Evolutionary conservation across 768 basidiomycete genomes (phyloP).

Genomic region (Mycena pura): DNA sequence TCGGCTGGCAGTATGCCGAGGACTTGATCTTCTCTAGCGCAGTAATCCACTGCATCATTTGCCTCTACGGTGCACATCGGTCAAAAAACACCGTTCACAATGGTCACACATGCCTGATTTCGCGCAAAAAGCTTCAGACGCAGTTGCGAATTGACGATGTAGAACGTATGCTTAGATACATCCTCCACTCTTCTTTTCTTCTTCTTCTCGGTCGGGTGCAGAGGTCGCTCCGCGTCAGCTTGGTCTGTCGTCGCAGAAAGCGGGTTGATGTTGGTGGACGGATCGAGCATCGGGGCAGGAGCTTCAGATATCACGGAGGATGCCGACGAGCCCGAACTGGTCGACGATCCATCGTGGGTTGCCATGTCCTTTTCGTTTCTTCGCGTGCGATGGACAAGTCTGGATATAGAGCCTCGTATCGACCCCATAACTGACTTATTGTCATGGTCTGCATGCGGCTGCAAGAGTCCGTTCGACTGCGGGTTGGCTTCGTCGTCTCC

Average conservation of each 20-base stretch:
- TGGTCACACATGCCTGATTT: conserved; percentile 67
- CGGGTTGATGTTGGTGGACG: conserved; percentile 77
- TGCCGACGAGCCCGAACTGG: conserved; percentile 43
- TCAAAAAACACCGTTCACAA: not conserved
- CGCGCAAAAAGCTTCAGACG: conserved; percentile 85
- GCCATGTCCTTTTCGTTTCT: conserved; percentile 25
- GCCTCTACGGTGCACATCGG: conserved; percentile 57
- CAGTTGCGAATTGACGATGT: conserved; percentile 90
- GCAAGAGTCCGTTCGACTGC: conserved; percentile 4
- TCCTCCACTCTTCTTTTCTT: conserved; percentile 58
- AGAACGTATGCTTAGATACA: conserved; percentile 94
- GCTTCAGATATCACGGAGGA: conserved; percentile 47
- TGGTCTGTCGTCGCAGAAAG: conserved; percentile 41
- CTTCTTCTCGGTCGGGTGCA: conserved; percentile 48
- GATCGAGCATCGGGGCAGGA: conserved; percentile 73
- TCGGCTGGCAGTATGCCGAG: conserved; percentile 78
- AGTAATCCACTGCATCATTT: conserved; percentile 98
- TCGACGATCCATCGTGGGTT: conserved; percentile 32
- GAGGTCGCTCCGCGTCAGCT: conserved; percentile 32
- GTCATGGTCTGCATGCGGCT: conserved; percentile 36
- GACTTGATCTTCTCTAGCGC: conserved; percentile 83
- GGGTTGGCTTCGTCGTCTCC: conserved; percentile 24
- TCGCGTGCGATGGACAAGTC: conserved; percentile 46
- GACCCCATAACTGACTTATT: conserved; percentile 53
- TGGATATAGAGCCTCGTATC: conserved; percentile 54